Evolutionary conservation across 768 basidiomycete genomes (phyloP).

Genomic region (Candolleomyces efflorescens): DNA sequence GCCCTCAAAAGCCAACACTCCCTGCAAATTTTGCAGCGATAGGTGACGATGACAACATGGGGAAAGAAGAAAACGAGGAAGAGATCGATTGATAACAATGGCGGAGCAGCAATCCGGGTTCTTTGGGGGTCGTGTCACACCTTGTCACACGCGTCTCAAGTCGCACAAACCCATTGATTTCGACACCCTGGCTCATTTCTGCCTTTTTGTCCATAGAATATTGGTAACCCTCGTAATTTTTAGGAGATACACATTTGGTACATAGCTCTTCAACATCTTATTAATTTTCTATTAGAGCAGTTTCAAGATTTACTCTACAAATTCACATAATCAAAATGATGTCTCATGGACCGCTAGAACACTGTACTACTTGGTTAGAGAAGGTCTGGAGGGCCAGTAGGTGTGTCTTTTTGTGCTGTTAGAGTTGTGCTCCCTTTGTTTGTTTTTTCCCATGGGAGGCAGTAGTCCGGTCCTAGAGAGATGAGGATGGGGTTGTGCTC

Average conservation of each 20-base stretch:
- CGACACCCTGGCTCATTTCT: neutral
- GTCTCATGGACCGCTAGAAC: no score
- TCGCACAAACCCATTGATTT: neutral
- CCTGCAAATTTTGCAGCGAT: neutral
- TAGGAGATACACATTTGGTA: neutral
- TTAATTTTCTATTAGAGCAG: no score
- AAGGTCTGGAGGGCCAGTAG: no score
- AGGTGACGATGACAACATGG: neutral
- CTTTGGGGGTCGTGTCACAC: neutral
- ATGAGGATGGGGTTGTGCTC: no score
- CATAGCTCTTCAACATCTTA: no score
- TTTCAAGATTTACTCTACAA: no score
- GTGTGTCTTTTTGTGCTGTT: no score
- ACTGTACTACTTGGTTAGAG: no score
- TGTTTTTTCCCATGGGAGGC: no score
- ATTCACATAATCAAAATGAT: no score
- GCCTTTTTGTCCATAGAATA: neutral
- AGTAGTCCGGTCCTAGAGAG: no score
- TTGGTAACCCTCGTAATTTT: neutral
- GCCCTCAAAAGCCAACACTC: slow-evolving; percentile 13
- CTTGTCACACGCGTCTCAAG: neutral
- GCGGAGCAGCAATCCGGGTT: neutral
- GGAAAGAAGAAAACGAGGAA: slow-evolving; percentile 3
- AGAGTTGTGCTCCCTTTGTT: no score
- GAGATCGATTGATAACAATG: neutral